Percentiles rank a stretch among this genome's conserved stretches.
These are phyloP conservation scores for Stylonectria norvegica DNA, from an alignment of 2,329 filamentous ascomycete species.

Conservation along the genomic window DNA sequence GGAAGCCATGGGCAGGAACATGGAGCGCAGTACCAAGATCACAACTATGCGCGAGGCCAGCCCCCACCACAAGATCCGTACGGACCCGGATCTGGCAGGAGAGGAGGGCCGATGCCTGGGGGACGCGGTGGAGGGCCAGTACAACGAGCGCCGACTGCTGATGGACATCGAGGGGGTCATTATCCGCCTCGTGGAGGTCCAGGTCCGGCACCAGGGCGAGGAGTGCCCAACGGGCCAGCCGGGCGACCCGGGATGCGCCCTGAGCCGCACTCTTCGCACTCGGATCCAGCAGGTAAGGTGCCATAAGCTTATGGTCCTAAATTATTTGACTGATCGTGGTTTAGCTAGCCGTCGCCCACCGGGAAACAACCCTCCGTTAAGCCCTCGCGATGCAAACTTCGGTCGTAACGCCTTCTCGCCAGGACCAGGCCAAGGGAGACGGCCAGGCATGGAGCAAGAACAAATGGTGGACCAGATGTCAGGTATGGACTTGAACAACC, in stretches of 20 bases:
- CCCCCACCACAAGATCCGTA: slow-evolving; percentile 45
- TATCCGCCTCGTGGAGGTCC: slow-evolving; percentile 38
- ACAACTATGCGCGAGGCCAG: slow-evolving; percentile 43
- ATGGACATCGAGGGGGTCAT: slow-evolving; percentile 34
- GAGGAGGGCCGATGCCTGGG: slow-evolving; percentile 40
- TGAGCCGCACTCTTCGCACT: slow-evolving; percentile 38
- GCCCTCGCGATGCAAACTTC: slow-evolving; percentile 27
- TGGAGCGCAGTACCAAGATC: slow-evolving; percentile 42
- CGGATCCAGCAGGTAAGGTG: slow-evolving; percentile 42
- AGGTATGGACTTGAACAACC: slow-evolving; percentile 34
- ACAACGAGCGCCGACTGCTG: slow-evolving; percentile 38
- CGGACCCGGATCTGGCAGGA: slow-evolving; percentile 39
- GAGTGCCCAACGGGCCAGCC: slow-evolving; percentile 26
- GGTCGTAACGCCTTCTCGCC: slow-evolving; percentile 21
- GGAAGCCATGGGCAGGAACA: slow-evolving; percentile 39
- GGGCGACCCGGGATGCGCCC: slow-evolving; percentile 40
- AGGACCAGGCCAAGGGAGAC: slow-evolving; percentile 19
- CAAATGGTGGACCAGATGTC: slow-evolving; percentile 34
- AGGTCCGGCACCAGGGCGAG: slow-evolving; percentile 27
- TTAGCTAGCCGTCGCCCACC: slow-evolving; percentile 26
- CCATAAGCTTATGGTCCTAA: not conserved
- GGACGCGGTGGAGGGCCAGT: slow-evolving; percentile 46
- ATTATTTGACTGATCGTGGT: not conserved
- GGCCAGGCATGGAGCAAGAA: slow-evolving; percentile 24
- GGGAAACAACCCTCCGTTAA: slow-evolving; percentile 30